Percentiles rank a stretch among this genome's conserved stretches.
These are phyloP conservation scores for Hanseniaspora guilliermondii DNA, from an alignment of 805 yeast genomes.

Conservation along the genomic window DNA sequence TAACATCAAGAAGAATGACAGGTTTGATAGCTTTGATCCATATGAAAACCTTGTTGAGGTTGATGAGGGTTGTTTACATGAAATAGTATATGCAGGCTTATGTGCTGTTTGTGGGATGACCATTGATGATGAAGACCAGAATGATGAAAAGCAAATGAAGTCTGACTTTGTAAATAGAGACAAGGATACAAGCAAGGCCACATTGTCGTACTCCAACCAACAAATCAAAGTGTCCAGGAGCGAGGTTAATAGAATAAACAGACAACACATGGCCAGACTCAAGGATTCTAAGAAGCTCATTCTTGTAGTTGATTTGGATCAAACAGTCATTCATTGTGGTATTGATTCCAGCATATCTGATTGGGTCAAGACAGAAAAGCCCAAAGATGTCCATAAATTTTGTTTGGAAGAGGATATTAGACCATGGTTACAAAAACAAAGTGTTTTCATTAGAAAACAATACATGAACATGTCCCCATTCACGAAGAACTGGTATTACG, in stretches of 20 bases:
- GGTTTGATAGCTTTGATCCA: constrained; percentile 7
- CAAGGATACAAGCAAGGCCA: constrained; percentile 30
- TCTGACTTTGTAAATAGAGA: background rate
- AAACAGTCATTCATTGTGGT: constrained; percentile 93
- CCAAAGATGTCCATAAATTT: constrained; percentile 72
- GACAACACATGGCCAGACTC: constrained; percentile 47
- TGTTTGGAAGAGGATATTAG: constrained; percentile 59
- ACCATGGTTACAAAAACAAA: constrained; percentile 18
- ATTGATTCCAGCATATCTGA: constrained; percentile 87
- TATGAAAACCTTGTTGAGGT: constrained; percentile 35
- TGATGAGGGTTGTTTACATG: constrained; percentile 77
- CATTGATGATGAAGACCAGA: constrained; percentile 60
- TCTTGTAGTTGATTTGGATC: constrained; percentile 91
- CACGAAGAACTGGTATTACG: constrained; percentile 67
- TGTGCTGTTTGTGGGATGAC: constrained; percentile 87
- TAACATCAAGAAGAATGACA: background rate
- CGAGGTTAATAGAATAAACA: constrained; percentile 80
- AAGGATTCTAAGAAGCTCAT: constrained; percentile 57
- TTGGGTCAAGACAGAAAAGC: constrained; percentile 81
- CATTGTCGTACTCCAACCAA: constrained; percentile 81
- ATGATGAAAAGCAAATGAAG: constrained; percentile 34
- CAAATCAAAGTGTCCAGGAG: constrained; percentile 70
- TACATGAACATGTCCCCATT: constrained; percentile 37
- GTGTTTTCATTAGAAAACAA: constrained; percentile 47
- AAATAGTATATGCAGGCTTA: constrained; percentile 86